Evolutionary conservation across 129 eudicot species (phyloP), one percentile per base, ranked within the genome.

Genomic region (Flaveria trinervia): DNA sequence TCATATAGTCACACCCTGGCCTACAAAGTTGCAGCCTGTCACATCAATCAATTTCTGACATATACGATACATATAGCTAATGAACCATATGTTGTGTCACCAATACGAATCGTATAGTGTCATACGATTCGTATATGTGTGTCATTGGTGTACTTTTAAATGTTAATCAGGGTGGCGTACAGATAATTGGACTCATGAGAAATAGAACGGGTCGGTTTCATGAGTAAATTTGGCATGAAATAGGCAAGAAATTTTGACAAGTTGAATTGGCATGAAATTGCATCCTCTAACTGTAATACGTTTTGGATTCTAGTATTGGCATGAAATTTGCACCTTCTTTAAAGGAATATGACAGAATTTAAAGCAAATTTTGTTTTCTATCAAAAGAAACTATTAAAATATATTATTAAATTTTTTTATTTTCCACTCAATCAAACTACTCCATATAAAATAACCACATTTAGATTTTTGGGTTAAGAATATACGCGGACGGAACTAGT

Each of bases 151-250:
- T 36, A 36, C 7, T 5, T 1, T 33, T 33, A 33, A 4, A 0
- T 4, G 7, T 36, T 36, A 36, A 36, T 5, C 4, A 5, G 39
- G 39, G 39, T 33, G 39, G 39, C 5, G 39, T 33, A 5, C 7
- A 5, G 5, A 33, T 33, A 33, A 33, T 5, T 5, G 41, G 7
- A 36, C 41, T 36, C 1, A 5, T 36, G 7, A 36, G 7, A 36
- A 36, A 4, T 36, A 36, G 36, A 50, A 56, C 30, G 70, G 17
- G 36, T 30, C 36, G 36, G 55, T 43, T 20, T 48, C 22, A 75
- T 33, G 23, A 78, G 51, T 70, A 59, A 30, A 16, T 46, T 13
- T 60, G 82, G 82, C 82, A 59, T 78, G 77, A 70, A 78, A 70
- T 70, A 44, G 71, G 77, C 65, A 78, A 70, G 71, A 60, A 78